phyloP scores from a whole-genome alignment of 148 eudicot genomes.

The Diospyros lotus region DNA sequence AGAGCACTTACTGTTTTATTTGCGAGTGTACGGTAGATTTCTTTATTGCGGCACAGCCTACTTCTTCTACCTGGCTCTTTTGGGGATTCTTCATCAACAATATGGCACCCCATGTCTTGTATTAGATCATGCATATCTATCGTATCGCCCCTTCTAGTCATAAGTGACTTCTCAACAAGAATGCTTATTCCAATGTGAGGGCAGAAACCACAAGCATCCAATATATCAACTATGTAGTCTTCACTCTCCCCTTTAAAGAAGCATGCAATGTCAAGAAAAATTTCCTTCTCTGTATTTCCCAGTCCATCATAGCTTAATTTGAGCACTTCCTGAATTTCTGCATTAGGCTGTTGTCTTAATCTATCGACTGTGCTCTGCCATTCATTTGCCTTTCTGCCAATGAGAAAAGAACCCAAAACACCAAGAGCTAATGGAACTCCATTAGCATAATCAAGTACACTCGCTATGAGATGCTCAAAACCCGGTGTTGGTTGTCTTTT shows the following conservation, averaged over 20 bases:
- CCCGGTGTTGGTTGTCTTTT: neutral
- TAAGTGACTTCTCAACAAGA: slow-evolving; percentile 14
- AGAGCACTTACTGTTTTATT: slow-evolving; percentile 2
- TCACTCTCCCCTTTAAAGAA: slow-evolving; percentile 5
- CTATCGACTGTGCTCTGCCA: slow-evolving; percentile 11
- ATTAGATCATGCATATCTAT: slow-evolving; percentile 8
- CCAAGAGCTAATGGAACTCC: neutral
- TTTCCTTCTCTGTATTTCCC: slow-evolving; percentile 5
- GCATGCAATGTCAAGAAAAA: slow-evolving; percentile 16
- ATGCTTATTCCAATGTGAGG: slow-evolving; percentile 9
- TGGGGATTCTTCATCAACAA: slow-evolving; percentile 2
- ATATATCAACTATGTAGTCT: neutral
- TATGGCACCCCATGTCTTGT: slow-evolving; percentile 10
- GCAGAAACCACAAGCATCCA: slow-evolving; percentile 9
- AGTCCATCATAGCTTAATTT: slow-evolving; percentile 17
- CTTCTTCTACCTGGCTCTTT: slow-evolving; percentile 10
- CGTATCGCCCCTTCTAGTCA: neutral
- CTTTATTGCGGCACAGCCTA: slow-evolving; percentile 13
- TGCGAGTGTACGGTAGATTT: neutral
- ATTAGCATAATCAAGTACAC: neutral
- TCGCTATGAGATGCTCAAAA: neutral
- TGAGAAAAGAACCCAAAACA: neutral
- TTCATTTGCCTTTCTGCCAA: neutral
- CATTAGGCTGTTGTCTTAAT: neutral
- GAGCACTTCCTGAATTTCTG: neutral